Conservation (phyloP, 352 stramenopile species). For the Thraustotheca clavata region DNA sequence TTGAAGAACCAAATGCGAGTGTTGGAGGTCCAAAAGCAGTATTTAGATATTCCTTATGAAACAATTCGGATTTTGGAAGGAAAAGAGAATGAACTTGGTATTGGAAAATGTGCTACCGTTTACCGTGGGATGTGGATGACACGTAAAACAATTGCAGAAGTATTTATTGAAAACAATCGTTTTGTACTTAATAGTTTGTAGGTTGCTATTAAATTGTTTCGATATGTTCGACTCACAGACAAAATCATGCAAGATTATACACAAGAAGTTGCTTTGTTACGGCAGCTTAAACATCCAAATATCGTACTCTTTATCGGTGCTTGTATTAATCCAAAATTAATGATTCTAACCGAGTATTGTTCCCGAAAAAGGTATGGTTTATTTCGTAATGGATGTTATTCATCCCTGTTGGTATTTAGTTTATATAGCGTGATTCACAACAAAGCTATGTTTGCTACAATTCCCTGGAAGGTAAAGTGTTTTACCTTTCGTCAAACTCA, state of each 20-base stretch:
- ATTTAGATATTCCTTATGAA: conserved; percentile 81
- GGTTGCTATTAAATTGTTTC: conserved; percentile 81
- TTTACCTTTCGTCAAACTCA: background rate
- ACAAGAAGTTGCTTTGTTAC: conserved; percentile 74
- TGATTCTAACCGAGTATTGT: conserved; percentile 87
- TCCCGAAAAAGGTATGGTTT: conserved; percentile 67
- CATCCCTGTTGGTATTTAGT: conserved; percentile 29
- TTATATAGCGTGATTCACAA: conserved; percentile 85
- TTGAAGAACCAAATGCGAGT: conserved; percentile 73
- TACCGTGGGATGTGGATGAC: conserved; percentile 84
- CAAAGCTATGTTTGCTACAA: conserved; percentile 75
- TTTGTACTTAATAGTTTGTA: conserved; percentile 1
- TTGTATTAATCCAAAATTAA: conserved; percentile 81
- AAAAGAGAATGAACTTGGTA: conserved; percentile 83
- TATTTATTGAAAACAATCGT: conserved; percentile 17
- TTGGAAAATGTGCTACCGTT: conserved; percentile 77
- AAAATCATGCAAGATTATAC: conserved; percentile 83
- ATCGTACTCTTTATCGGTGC: conserved; percentile 88
- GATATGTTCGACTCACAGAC: conserved; percentile 80
- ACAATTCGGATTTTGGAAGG: conserved; percentile 79
- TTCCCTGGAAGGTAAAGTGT: conserved; percentile 72
- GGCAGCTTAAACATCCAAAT: conserved; percentile 84
- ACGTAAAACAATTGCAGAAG: conserved; percentile 68
- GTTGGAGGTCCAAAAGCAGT: conserved; percentile 79
- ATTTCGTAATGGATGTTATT: background rate